These are phyloP conservation scores for Aspergillus flavus DNA, from an alignment of 2,329 filamentous ascomycete species.

Conservation along the genomic window DNA sequence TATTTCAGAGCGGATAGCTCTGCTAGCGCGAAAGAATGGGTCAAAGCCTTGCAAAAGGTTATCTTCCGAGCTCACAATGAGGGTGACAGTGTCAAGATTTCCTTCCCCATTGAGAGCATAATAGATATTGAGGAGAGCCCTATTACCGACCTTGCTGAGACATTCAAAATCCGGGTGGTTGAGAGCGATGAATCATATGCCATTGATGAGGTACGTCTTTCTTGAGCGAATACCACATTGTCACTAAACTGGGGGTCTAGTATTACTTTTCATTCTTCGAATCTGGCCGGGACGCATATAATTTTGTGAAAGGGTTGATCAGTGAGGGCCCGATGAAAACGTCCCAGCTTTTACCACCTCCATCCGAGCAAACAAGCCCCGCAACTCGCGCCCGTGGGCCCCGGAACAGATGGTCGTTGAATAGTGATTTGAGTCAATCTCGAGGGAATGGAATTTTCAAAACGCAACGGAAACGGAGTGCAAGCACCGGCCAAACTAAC, in stretches of 20 bases:
- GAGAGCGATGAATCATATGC: constrained; percentile 94
- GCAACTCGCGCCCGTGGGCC: constrained; percentile 19
- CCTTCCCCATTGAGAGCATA: constrained; percentile 82
- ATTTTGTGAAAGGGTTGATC: constrained; percentile 72
- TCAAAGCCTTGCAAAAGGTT: constrained; percentile 87
- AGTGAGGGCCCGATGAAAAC: constrained; percentile 61
- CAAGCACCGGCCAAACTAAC: constrained; percentile 61
- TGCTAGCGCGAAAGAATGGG: constrained; percentile 92
- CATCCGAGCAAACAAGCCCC: constrained; percentile 18
- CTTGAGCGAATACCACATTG: not conserved
- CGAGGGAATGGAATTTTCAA: constrained; percentile 14
- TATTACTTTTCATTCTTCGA: constrained; percentile 98
- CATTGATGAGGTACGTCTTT: constrained; percentile 75
- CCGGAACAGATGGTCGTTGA: constrained; percentile 26
- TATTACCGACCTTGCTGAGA: constrained; percentile 89
- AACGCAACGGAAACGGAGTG: constrained; percentile 56
- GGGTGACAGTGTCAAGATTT: constrained; percentile 95
- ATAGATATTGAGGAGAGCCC: constrained; percentile 91
- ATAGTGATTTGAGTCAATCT: constrained; percentile 18
- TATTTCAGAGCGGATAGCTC: constrained; percentile 87
- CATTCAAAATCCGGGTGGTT: constrained; percentile 88
- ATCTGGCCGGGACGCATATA: constrained; percentile 79
- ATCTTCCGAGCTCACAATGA: constrained; percentile 97
- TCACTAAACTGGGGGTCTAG: constrained; percentile 47
- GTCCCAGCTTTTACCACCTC: constrained; percentile 31